Evolutionary conservation across 371 early-diverging fungal species (phyloP), one percentile per base, ranked within the genome.

Genomic region (Smittium mucronatum): DNA sequence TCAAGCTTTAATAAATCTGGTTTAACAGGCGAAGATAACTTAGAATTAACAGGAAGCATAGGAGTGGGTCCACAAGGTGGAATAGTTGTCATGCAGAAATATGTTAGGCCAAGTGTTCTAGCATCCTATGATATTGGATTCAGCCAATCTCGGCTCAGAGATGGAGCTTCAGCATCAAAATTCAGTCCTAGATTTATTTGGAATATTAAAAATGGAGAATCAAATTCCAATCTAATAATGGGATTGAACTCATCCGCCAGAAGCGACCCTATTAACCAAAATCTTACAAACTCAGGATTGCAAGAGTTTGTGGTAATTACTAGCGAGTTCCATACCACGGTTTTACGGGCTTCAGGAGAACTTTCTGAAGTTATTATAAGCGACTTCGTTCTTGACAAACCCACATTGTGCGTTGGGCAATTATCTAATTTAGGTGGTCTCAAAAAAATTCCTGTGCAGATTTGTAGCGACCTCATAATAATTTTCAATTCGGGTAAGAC

Each of bases 271-370:
- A 29, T n/a, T 25, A 65, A 63, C 16, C 32, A 36, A 33, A 47
- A 67, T 33, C 2, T 57, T 28, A 47, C 65, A 16, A 58, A 25
- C 16, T 21, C 35, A 16, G 35, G 36, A 25, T 11, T 47, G 5
- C 47, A 58, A 30, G 60, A 35, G n/a, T 21, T 67, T 32, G 32
- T 79, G 72, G 63, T 79, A 1, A 63, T 78, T 0, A 75, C 78
- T 34, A 71, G 72, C 32, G 78, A 75, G 21, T 64, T n/a, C 32
- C 47, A 67, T 63, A 74, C 79, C 1, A n/a, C 87, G 84, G 86
- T 93, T 1, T 80, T 94, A 34, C 79, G 84, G 11, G 86, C 91
- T 1, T 93, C 93, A 59, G 89, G 91, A 34, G 95, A 94, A 69
- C 78, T 96, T 16, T 82, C 84, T 57, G 91, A 96, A 76, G 73